phyloP scores from a whole-genome alignment of 176 grass and related monocot species.

The Coix lacrymajobi region DNA sequence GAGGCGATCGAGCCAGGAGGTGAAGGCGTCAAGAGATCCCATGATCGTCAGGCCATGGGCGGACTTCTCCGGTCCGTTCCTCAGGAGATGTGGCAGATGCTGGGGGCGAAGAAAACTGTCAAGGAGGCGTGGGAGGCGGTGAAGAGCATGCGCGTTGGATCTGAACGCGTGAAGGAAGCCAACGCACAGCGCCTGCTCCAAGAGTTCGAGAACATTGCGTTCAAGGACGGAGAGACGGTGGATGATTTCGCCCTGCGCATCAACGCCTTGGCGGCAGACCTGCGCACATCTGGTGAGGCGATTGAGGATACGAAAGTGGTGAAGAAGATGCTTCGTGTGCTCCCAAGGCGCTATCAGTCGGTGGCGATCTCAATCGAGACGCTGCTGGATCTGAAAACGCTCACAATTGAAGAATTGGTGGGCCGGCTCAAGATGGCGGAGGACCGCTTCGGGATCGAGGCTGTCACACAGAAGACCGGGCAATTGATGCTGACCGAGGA shows the following conservation, averaged over 20 bases:
- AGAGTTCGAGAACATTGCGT: too few relatives aligned
- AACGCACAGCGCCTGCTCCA: too few relatives aligned
- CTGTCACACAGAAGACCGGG: not conserved
- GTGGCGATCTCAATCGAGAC: not conserved
- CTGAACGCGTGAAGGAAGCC: too few relatives aligned
- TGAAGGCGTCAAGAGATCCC: not conserved
- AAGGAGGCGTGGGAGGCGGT: not conserved
- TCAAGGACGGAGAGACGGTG: too few relatives aligned
- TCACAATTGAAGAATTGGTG: not conserved
- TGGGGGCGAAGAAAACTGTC: not conserved
- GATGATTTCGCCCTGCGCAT: too few relatives aligned
- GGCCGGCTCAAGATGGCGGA: not conserved
- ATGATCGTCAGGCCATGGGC: not conserved
- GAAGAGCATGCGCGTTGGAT: too few relatives aligned
- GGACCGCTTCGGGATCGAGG: not conserved
- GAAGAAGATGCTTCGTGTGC: too few relatives aligned
- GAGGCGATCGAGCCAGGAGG: not conserved
- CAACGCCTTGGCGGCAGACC: too few relatives aligned
- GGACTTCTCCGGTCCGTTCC: not conserved
- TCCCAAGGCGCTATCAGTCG: too few relatives aligned
- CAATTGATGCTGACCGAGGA: not conserved
- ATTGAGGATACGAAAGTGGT: too few relatives aligned
- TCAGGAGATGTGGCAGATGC: not conserved
- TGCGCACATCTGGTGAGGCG: too few relatives aligned
- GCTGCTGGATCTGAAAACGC: not conserved